phyloP scores from a whole-genome alignment of 1,139 yeast species.

The Geotrichum bryndzae region DNA sequence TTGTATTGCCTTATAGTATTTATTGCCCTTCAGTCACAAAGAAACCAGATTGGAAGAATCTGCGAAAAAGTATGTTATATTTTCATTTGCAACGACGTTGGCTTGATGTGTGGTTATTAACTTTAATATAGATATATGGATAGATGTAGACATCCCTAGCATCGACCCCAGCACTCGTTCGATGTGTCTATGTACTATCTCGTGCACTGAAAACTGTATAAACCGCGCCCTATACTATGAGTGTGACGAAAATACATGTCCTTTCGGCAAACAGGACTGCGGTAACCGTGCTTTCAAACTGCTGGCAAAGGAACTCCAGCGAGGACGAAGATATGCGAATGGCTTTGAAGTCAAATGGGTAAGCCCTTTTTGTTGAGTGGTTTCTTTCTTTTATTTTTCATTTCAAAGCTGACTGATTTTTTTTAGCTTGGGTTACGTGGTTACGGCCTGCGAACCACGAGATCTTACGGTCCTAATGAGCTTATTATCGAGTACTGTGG shows the following conservation, averaged over 20 bases:
- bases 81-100: not conserved
- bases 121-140: slow-evolving; percentile 23
- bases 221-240: slow-evolving; percentile 33
- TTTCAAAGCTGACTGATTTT: not conserved
- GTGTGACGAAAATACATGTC: slow-evolving; percentile 36
- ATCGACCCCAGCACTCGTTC: slow-evolving; percentile 22
- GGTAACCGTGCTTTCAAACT: slow-evolving; percentile 37
- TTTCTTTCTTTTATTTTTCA: not conserved
- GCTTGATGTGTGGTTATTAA: not conserved
- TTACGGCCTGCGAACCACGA: slow-evolving; percentile 36
- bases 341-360: slow-evolving; percentile 35
- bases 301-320: slow-evolving; percentile 21
- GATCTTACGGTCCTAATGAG: slow-evolving; percentile 36
- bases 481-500: slow-evolving; percentile 43
- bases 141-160: slow-evolving; percentile 26
- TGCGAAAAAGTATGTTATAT: slow-evolving; percentile 27
- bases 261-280: slow-evolving; percentile 34
- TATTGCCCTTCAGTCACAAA: slow-evolving; percentile 33
- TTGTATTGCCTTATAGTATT: slow-evolving; percentile 34
- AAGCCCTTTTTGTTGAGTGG: slow-evolving; percentile 1
- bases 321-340: slow-evolving; percentile 28
- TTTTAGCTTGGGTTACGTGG: slow-evolving; percentile 33
- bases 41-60: slow-evolving; percentile 32
- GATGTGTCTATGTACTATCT: slow-evolving; percentile 31
- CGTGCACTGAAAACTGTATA: slow-evolving; percentile 36